phyloP scores from a whole-genome alignment of 805 yeast species.

The Wickerhamiella cacticola region DNA sequence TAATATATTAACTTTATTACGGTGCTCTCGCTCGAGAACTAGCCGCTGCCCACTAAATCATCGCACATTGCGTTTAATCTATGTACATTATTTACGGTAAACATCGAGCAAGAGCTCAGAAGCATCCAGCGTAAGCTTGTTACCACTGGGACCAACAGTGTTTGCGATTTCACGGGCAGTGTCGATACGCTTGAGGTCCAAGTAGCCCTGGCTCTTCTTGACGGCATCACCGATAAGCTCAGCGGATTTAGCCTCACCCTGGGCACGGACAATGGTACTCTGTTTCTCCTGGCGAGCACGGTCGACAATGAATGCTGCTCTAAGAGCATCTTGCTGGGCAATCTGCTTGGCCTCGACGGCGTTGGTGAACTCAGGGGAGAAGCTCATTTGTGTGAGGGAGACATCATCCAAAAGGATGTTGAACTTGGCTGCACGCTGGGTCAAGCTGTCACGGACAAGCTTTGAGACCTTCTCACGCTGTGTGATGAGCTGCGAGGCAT shows the following conservation, averaged over 20 bases:
- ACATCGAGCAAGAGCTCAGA: slow-evolving; percentile 87
- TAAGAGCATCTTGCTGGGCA: slow-evolving; percentile 98
- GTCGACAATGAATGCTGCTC: slow-evolving; percentile 94
- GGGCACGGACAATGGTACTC: slow-evolving; percentile 90
- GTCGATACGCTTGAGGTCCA: slow-evolving; percentile 90
- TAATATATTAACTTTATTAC: slow-evolving; percentile 35
- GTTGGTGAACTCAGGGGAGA: slow-evolving; percentile 92
- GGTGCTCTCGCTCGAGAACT: too few species aligned
- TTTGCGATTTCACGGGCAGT: slow-evolving; percentile 93
- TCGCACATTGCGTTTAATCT: not conserved
- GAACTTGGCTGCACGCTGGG: slow-evolving; percentile 84
- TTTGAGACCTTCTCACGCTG: slow-evolving; percentile 94
- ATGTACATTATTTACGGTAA: slow-evolving; percentile 2
- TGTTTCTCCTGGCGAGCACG: slow-evolving; percentile 97
- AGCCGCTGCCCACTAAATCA: too few species aligned
- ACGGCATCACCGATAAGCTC: slow-evolving; percentile 98
- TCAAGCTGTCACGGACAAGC: slow-evolving; percentile 78
- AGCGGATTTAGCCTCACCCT: slow-evolving; percentile 97
- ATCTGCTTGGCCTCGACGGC: slow-evolving; percentile 99
- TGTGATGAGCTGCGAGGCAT: slow-evolving; percentile 96
- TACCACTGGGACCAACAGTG: slow-evolving; percentile 76
- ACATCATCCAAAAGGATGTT: slow-evolving; percentile 87
- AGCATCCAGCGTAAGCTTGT: slow-evolving; percentile 80
- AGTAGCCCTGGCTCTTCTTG: slow-evolving; percentile 90
- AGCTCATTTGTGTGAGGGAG: slow-evolving; percentile 91